A percentile compares a stretch with the other conserved stretches of the same genome.
Conservation (phyloP, 2,329 filamentous ascomycete genomes). For the Macrophomina tecta region DNA sequence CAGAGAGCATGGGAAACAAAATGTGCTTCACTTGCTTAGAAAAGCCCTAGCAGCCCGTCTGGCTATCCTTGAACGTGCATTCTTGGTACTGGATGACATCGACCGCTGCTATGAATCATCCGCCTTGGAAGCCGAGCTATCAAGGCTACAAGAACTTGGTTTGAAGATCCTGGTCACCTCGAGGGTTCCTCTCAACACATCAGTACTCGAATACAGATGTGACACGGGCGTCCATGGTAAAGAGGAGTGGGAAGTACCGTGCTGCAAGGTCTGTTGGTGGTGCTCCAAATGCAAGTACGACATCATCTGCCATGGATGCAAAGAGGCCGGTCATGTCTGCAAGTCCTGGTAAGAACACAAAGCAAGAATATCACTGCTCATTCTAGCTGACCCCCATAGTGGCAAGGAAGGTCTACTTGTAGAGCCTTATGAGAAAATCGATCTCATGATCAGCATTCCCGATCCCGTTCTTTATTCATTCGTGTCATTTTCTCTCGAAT, state of each 20-base stretch:
- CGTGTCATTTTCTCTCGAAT: background rate
- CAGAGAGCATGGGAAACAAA: background rate
- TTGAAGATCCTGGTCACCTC: slow-evolving; percentile 8
- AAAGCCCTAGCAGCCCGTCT: background rate
- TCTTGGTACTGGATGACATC: slow-evolving; percentile 17
- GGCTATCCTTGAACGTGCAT: background rate
- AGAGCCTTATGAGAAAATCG: background rate
- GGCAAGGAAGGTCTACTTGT: background rate
- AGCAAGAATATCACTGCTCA: background rate
- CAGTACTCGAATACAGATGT: background rate
- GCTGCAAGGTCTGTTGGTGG: background rate
- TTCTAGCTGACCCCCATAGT: background rate
- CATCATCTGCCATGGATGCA: slow-evolving; percentile 8
- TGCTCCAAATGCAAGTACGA: background rate
- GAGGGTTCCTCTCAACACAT: background rate
- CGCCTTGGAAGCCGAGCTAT: background rate
- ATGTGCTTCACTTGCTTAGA: background rate
- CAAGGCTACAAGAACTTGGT: slow-evolving; percentile 7
- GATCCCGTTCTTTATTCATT: background rate
- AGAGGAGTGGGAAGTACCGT: background rate
- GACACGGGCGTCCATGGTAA: background rate
- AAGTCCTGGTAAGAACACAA: background rate
- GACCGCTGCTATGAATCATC: slow-evolving; percentile 8
- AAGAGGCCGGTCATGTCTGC: background rate
- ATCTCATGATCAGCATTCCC: background rate